Conservation (phyloP, 1,139 yeast species). For the Kurtzmaniella quercitrusa region DNA sequence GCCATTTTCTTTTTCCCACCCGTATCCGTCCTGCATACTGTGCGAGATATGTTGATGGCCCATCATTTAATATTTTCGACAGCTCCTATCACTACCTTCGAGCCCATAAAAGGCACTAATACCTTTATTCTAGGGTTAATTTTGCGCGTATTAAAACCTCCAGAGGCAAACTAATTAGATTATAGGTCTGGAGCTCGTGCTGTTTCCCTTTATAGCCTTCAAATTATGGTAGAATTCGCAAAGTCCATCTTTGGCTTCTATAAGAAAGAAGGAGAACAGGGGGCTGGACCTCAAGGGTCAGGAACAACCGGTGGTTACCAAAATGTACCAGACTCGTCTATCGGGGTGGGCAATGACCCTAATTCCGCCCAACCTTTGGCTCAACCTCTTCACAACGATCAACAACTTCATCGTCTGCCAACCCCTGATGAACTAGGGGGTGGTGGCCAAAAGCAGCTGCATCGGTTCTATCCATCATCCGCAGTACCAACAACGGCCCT, state of each 20-base stretch:
- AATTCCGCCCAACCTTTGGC: neutral
- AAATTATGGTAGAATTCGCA: slow-evolving; percentile 58
- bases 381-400: neutral
- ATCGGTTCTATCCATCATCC: slow-evolving; percentile 27
- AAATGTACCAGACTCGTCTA: neutral
- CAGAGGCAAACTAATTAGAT: too few relatives aligned
- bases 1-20: neutral
- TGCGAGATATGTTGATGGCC: neutral
- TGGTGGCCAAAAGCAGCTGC: slow-evolving; percentile 1
- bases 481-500: slow-evolving; percentile 66
- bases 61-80: neutral
- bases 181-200: neutral
- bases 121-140: neutral
- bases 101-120: neutral
- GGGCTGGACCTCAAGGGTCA: slow-evolving; percentile 1
- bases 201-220: neutral
- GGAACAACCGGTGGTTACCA: neutral
- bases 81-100: neutral
- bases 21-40: neutral
- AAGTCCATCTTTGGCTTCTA: slow-evolving; percentile 56
- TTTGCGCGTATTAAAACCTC: neutral
- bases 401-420: neutral
- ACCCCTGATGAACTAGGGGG: slow-evolving; percentile 2
- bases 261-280: slow-evolving; percentile 20
- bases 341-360: neutral